Evolutionary conservation across 306 rosid genomes (phyloP).

Genomic region (Prosopis cineraria): DNA sequence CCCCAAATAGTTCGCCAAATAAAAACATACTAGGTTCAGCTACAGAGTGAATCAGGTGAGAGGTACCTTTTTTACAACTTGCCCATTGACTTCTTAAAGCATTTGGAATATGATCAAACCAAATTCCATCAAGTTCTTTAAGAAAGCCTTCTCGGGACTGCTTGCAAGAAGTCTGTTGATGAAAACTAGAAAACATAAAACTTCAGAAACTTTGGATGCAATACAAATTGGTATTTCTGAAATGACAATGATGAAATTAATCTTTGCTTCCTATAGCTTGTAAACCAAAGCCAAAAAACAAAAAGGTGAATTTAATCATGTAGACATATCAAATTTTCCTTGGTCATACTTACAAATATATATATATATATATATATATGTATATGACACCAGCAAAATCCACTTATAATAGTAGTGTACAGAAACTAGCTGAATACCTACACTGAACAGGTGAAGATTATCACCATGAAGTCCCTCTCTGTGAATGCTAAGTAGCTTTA

Average conservation of each 20-base stretch:
- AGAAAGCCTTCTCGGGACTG: conserved; percentile 50
- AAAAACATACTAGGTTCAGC: conserved; percentile 24
- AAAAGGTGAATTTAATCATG: background rate
- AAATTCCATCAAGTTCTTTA: conserved; percentile 76
- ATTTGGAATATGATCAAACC: conserved; percentile 81
- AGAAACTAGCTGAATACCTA: conserved; percentile 48
- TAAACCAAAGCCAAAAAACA: background rate
- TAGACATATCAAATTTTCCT: conserved; percentile 16
- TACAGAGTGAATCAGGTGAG: conserved; percentile 25
- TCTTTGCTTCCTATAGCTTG: background rate
- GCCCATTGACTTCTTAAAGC: conserved; percentile 69
- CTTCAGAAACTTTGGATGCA: conserved; percentile 57
- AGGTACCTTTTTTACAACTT: conserved; percentile 64
- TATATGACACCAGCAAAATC: conserved; percentile 1
- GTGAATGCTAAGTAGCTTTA: conserved; percentile 54
- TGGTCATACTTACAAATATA: conserved; percentile 7
- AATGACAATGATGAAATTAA: conserved; percentile 17
- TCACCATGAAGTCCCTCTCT: conserved; percentile 45
- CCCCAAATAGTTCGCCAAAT: conserved; percentile 21
- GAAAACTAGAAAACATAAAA: conserved; percentile 75
- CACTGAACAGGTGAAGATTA: conserved; percentile 59
- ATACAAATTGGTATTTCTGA: conserved; percentile 25
- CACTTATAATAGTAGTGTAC: conserved; percentile 6
- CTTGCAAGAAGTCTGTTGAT: conserved; percentile 71
- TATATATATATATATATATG: too few species aligned